These are phyloP conservation scores for Retiboletus flavoniger DNA, from an alignment of 1,284 basidiomycete species.

Conservation along the genomic window DNA sequence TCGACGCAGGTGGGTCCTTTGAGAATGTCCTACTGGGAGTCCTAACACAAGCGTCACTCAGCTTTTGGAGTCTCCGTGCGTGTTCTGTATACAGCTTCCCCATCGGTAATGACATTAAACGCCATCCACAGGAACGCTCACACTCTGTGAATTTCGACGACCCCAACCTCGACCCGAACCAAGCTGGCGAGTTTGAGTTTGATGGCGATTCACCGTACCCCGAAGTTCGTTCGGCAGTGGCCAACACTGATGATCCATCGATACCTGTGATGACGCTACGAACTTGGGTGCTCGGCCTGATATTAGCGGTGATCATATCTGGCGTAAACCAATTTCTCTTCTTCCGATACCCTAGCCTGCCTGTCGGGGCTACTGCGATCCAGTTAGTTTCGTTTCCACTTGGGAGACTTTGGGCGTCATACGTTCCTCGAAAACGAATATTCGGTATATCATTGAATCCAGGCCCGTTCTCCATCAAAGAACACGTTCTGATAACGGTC, in stretches of 20 bases:
- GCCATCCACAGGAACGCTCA: background rate
- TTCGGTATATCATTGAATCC: constrained; percentile 58
- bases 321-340: constrained; percentile 57
- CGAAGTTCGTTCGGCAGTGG: constrained; percentile 75
- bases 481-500: constrained; percentile 58
- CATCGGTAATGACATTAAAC: background rate
- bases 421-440: constrained; percentile 50
- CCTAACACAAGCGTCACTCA: background rate
- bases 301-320: constrained; percentile 48
- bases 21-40: background rate
- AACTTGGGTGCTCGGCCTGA: constrained; percentile 56
- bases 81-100: background rate
- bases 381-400: constrained; percentile 57
- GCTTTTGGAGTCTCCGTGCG: constrained; percentile 10
- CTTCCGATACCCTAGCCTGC: constrained; percentile 48
- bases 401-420: constrained; percentile 46
- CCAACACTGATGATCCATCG: constrained; percentile 66
- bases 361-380: constrained; percentile 46
- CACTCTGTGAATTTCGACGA: constrained; percentile 35
- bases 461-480: constrained; percentile 73
- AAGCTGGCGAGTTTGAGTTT: constrained; percentile 28
- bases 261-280: constrained; percentile 64
- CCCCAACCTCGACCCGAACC: constrained; percentile 45
- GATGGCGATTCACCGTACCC: constrained; percentile 65
- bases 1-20: constrained; percentile 12